Conservation (phyloP, 225 moss, liverwort and hornwort genomes). For the Sphagnum contortum region DNA sequence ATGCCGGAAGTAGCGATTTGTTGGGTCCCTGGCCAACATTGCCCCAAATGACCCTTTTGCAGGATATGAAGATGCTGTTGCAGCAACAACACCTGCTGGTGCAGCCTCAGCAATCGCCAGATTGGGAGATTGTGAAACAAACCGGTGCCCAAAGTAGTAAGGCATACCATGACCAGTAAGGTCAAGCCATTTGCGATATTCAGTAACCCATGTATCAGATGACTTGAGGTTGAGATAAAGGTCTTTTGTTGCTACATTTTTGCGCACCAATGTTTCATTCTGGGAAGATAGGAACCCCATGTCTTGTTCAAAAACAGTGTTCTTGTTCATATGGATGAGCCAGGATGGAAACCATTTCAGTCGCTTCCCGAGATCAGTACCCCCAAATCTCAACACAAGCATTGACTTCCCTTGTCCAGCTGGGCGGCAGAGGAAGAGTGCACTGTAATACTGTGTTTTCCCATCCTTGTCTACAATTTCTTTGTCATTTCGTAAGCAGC, state of each 20-base stretch:
- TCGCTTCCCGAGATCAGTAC: slow-evolving; percentile 9
- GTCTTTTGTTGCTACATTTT: slow-evolving; percentile 45
- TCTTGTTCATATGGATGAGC: slow-evolving; percentile 34
- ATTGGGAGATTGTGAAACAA: slow-evolving; percentile 23
- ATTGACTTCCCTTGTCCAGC: slow-evolving; percentile 81
- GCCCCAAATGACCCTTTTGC: slow-evolving; percentile 69
- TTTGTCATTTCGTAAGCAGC: slow-evolving; percentile 40
- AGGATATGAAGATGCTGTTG: slow-evolving; percentile 45
- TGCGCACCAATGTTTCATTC: slow-evolving; percentile 41
- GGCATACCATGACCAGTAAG: slow-evolving; percentile 79
- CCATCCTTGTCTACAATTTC: slow-evolving; percentile 27
- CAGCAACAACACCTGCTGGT: slow-evolving; percentile 56
- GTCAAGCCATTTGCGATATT: slow-evolving; percentile 69
- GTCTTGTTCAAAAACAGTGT: slow-evolving; percentile 66
- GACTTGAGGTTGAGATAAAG: slow-evolving; percentile 71
- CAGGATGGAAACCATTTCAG: slow-evolving; percentile 29
- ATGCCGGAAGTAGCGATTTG: slow-evolving; percentile 71
- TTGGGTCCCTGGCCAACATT: slow-evolving; percentile 65
- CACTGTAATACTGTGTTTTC: slow-evolving; percentile 13
- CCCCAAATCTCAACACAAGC: slow-evolving; percentile 57
- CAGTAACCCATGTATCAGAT: slow-evolving; percentile 60
- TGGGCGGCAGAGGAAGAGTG: slow-evolving; percentile 53
- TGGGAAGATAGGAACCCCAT: slow-evolving; percentile 87
- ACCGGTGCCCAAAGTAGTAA: slow-evolving; percentile 59
- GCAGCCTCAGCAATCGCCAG: slow-evolving; percentile 61